Base-by-base conservation (phyloP, 2,329 filamentous ascomycete genomes). In the Ceratocystis diversiconidia region DNA sequence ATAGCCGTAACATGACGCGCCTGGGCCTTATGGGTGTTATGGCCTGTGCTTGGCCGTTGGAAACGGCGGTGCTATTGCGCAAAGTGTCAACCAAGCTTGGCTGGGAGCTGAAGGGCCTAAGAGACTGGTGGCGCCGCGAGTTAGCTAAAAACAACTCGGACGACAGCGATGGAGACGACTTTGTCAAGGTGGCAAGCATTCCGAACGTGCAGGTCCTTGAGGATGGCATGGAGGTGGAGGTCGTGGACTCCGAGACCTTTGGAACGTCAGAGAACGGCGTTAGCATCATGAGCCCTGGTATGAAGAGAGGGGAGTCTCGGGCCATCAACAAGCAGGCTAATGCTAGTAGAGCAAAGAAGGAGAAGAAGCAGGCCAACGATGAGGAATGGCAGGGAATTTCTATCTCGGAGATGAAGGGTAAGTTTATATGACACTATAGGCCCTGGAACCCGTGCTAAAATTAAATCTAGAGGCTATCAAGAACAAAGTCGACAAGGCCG, bases 181-280 rank as follows among this genome's bases (percentile, higher is more conserved):
- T 67, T 59, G 63, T 62, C 12, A 43, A 25, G 19, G 36, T 67
- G 28, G n/a, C n/a, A 5, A 32, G 60, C 28, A 41, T 50, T 2
- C 59, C 63, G 2, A 65, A 41, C n/a, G 30, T 67, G 36, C 22
- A 63, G n/a, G 46, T 67, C 46, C 22, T 59, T 5, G 66, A 59
- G 7, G 63, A 65, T 19, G 66, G 66, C 3, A 67, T 67, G 66
- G 66, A 67, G 10, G 63, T 65, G 25, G 63, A 62, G 12, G 48
- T 67, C 28, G 5, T 67, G 19, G 59, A 67, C 30, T 41, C 59
- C 4, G 66, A 67, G 41, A 60, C 50, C 15, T 65, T 57, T 65
- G 66, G 66, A 15, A 67, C 66, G 15, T 61, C 57, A 10, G 62
- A 67, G 30, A 63, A 65, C 22, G 63, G 66, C 25, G 63, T 67